These are phyloP conservation scores for Baeospora myosura DNA, from an alignment of 1,284 basidiomycete species.

Conservation along the genomic window DNA sequence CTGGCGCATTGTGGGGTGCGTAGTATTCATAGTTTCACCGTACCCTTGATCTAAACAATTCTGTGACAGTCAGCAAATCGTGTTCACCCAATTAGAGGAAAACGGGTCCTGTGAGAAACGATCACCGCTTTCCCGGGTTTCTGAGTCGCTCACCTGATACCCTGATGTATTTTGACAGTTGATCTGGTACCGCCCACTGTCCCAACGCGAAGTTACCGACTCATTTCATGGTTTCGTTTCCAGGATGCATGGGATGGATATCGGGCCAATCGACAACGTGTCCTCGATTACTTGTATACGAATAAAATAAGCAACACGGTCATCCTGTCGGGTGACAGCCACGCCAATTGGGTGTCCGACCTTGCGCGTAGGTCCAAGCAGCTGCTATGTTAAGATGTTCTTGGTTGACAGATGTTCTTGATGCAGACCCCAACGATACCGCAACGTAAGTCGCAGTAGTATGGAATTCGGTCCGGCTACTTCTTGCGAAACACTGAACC, in stretches of 20 bases:
- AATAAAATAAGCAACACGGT: conserved; percentile 53
- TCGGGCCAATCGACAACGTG: conserved; percentile 46
- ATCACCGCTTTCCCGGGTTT: too few relatives aligned
- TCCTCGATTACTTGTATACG: conserved; percentile 46
- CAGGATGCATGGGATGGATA: conserved; percentile 65
- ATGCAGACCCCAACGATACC: conserved; percentile 41
- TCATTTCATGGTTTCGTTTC: conserved; percentile 1
- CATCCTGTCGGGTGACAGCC: conserved; percentile 58
- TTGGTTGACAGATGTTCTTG: not conserved
- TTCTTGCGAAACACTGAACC: not conserved
- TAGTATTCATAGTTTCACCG: not conserved
- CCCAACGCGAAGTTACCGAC: not conserved
- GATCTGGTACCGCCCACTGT: conserved; percentile 22
- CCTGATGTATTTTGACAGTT: too few relatives aligned
- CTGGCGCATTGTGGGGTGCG: conserved; percentile 53
- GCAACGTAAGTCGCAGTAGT: conserved; percentile 26
- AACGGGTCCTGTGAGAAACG: conserved; percentile 29
- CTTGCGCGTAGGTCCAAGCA: conserved; percentile 40
- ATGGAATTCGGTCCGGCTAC: not conserved
- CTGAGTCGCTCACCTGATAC: too few relatives aligned
- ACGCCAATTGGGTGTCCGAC: conserved; percentile 59
- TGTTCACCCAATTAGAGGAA: conserved; percentile 44
- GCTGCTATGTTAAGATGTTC: not conserved
- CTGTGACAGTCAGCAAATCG: conserved; percentile 42
- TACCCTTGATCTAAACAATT: not conserved